phyloP scores from a whole-genome alignment of 2,329 filamentous ascomycete genomes.

The Botrytis aclada region DNA sequence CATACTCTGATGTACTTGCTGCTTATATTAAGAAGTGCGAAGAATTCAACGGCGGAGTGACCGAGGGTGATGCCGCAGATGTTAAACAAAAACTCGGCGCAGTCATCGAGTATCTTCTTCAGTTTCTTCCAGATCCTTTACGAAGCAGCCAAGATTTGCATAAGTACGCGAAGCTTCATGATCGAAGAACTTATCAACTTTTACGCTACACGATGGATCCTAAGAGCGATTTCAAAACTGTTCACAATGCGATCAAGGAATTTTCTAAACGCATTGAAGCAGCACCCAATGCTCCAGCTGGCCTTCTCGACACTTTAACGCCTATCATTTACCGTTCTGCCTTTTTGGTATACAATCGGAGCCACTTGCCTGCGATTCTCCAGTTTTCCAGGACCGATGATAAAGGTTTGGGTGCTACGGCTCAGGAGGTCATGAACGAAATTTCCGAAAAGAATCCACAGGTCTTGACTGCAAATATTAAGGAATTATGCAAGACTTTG shows the following conservation, averaged over 20 bases:
- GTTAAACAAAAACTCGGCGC: constrained; percentile 67
- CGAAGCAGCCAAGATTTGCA: constrained; percentile 74
- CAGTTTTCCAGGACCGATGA: constrained; percentile 82
- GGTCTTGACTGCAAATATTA: constrained; percentile 88
- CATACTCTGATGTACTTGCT: constrained; percentile 69
- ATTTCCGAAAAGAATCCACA: constrained; percentile 88
- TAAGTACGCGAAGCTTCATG: constrained; percentile 88
- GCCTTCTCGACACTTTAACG: constrained; percentile 73
- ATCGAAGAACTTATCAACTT: constrained; percentile 85
- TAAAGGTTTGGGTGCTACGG: constrained; percentile 70
- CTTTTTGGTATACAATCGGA: constrained; percentile 87
- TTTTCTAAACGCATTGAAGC: constrained; percentile 76
- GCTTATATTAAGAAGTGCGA: constrained; percentile 84
- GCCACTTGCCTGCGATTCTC: constrained; percentile 87
- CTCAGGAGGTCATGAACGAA: constrained; percentile 86
- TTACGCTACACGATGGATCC: constrained; percentile 81
- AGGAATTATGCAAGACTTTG: constrained; percentile 84
- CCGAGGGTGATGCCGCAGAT: constrained; percentile 66
- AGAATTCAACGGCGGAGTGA: constrained; percentile 82
- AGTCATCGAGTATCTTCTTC: constrained; percentile 69
- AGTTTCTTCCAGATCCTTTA: constrained; percentile 71
- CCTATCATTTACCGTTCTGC: constrained; percentile 81
- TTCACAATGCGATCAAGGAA: constrained; percentile 87
- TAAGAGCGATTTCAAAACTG: constrained; percentile 88
- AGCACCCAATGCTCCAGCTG: constrained; percentile 54